Evolutionary conservation across 202 grass and related monocot genomes (phyloP), one percentile per base, ranked within the genome.

Genomic region (Bolboschoenoplectus hybrid): DNA sequence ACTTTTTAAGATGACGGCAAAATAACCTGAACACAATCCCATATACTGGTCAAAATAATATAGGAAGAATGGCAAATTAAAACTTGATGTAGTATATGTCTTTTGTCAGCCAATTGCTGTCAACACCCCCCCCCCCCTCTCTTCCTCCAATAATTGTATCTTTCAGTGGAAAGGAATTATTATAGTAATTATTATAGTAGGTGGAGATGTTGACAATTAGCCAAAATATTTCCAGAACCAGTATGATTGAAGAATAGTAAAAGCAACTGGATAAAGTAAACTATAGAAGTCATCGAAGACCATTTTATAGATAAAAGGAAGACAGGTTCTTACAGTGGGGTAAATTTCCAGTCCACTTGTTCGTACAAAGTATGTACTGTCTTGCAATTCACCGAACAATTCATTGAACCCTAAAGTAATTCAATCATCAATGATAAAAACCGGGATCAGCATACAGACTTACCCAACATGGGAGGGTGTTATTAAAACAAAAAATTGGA

Each of bases 351-450:
- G 72, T 72, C 91, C 92, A 87, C 88, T 90, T 46, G 52, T 88
- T 85, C 92, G 89, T 82, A 84, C 82, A 62, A 89, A 87, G 88
- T 91, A 89, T 44, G 82, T 82, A 83, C 89, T 89, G 66, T 90
- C 88, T 83, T 94, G 91, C 88, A 85, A 94, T 87, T 93, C 94
- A 82, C 89, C 88, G 58, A 82, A 81, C 46, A 88, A 86, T 39
- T 84, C 92, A 60, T 58, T 79, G 74, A n/a, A 41, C 32, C 74
- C 74, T 79, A 41, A 36, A 58, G 51, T 79, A n/a, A 11, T 61
- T 50, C 58, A 38, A 78, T n/a, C 11, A 57, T 57, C 32, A 58
- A 17, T 41, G 14, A 40, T 79, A 58, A 60, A n/a, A 79, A 79
- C 20, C 73, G 38, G 73, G 74, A 58, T 58, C 32, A 58, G 52